Evolutionary conservation across 768 basidiomycete species (phyloP), one percentile per base, ranked within the genome.

Genomic region (Boletus sp.): DNA sequence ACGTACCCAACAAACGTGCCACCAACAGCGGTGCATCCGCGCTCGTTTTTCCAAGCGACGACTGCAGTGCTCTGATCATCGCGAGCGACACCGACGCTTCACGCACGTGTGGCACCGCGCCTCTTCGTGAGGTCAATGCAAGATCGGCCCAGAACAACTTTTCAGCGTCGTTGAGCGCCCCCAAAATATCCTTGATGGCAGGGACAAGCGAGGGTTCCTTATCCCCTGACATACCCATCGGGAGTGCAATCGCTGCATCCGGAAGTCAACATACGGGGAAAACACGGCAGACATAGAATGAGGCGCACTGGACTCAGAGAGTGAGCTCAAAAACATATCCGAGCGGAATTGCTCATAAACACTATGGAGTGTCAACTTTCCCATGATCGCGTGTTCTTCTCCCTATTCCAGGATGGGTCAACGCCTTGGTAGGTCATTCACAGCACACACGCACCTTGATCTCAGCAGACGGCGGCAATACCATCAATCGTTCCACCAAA

Each of bases 321-420:
- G 74, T 17, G 94, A 94, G 64, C 87, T 93, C 54, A 97, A 75
- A 67, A 94, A 90, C 75, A 97, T 89, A 66, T 98, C 94, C 0
- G 83, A 79, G 32, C 83, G 82, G 75, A 96, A 92, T 7, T 83
- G 84, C 35, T 80, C 79, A 60, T 94, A 85, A 1, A 88, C 88
- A 27, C 85, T 81, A 49, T 90, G 83, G 29, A 98, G 72, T 1
- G 84, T 85, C n/a, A 96, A 72, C 58, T 82, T 85, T 0, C 87
- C 94, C 64, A 90, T 78, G 0, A 97, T 72, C 4, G 81, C 78
- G 60, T 83, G 81, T 64, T 91, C 85, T 64, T 91, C 87, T 10
- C 85, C 85, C 89, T 94, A 53, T 33, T 14, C 45, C 25, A 43
- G n/a, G 37, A 44, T 35, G 55, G 34, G 8, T 47, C 27, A 42